Base-by-base conservation (phyloP, 139 green algal genomes). In the Picochlorum sp. region DNA sequence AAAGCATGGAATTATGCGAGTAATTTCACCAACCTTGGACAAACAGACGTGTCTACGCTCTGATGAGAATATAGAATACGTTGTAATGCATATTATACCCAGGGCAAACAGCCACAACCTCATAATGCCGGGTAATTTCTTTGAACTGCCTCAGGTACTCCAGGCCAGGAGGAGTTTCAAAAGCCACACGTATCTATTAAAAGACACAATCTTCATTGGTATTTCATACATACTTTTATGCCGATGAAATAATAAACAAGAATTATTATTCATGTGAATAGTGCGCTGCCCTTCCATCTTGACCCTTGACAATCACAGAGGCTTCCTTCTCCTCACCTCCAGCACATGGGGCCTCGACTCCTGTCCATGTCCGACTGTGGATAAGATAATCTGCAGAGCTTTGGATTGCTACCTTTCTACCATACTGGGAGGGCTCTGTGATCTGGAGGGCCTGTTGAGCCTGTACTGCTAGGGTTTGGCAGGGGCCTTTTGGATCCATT, bases 351-450 rank as follows among this genome's bases (percentile, higher is more conserved):
- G 86, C 77, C 65, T 92, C 88, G 62, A 95, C 65, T 0, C 88
- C 88, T 64, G 70, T 76, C 66, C 79, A 95, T 18, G 38, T 84
- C n/a, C 88, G 65, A 37, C 75, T 75, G 18, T 75, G 47, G n/a
- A 58, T n/a, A 55, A 92, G 61, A 59, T 84, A 95, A 66, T 92
- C 77, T 1, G 84, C 86, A 1, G 81, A 86, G 23, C 71, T 76
- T 3, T 55, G 59, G 5, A 75, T 69, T 54, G 65, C 38, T 44
- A 85, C 61, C 23, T 77, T 45, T 3, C 28, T 50, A 26, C 58
- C 54, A 26, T 41, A 45, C 9, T 38, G 26, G 63, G 74, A 37
- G 67, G 63, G 56, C 41, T 51, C 21, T 15, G 30, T 75, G 9
- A 77, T 15, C 15, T 54, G 45, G 34, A 74, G 37, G 47, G 58